phyloP scores from a whole-genome alignment of 306 rosid species.

The Medicago lupulina region DNA sequence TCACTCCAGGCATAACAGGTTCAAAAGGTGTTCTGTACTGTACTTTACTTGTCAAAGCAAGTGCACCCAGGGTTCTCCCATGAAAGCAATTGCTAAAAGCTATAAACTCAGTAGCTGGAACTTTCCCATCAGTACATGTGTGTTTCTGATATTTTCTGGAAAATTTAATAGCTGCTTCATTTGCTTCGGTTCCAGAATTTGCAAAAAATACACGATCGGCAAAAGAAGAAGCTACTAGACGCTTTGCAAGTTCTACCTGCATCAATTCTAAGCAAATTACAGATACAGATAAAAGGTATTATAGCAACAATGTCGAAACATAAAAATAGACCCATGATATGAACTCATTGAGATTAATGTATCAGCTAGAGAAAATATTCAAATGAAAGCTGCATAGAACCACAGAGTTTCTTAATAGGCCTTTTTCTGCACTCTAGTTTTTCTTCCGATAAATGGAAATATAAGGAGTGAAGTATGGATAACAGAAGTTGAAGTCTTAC shows the following conservation, averaged over 20 bases:
- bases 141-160: conserved; percentile 83
- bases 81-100: conserved; percentile 87
- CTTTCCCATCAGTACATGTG: conserved; percentile 52
- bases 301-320: conserved; percentile 3
- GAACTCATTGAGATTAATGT: conserved; percentile 21
- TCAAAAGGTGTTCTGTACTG: conserved; percentile 86
- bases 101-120: conserved; percentile 71
- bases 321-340: neutral
- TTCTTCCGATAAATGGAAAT: conserved; percentile 29
- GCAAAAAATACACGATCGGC: conserved; percentile 90
- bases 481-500: conserved; percentile 20
- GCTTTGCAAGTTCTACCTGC: conserved; percentile 87
- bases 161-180: conserved; percentile 94
- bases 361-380: neutral
- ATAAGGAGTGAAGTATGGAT: conserved; percentile 1
- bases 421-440: conserved; percentile 11
- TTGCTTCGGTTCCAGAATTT: conserved; percentile 96
- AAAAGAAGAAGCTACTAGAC: conserved; percentile 70
- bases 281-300: conserved; percentile 11
- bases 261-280: conserved; percentile 33
- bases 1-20: conserved; percentile 97
- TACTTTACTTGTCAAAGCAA: conserved; percentile 95
- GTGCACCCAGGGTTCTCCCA: conserved; percentile 94
- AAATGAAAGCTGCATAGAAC: conserved; percentile 8
- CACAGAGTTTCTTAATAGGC: conserved; percentile 1